Evolutionary conservation across 2,329 filamentous ascomycete genomes (phyloP).

Genomic region (Grosmannia huntii): DNA sequence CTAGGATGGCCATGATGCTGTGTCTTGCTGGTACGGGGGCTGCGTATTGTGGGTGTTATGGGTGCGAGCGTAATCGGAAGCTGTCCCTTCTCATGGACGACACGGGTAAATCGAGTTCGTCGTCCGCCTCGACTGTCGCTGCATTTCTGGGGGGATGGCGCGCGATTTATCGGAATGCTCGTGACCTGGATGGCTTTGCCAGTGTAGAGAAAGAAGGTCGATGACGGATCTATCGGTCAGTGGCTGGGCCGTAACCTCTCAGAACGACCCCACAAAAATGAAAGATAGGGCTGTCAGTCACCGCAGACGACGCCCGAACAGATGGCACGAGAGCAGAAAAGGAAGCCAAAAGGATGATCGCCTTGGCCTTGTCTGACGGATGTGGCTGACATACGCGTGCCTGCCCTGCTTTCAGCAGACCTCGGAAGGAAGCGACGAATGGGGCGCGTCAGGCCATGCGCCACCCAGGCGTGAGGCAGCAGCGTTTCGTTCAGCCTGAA

Average conservation of each 20-base stretch:
- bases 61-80: background rate
- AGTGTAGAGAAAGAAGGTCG: background rate
- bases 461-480: background rate
- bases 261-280: background rate
- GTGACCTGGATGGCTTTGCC: background rate
- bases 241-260: background rate
- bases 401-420: background rate
- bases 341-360: background rate
- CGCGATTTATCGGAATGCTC: background rate
- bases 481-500: background rate
- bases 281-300: background rate
- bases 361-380: background rate
- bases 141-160: background rate
- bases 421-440: background rate
- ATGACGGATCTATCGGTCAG: background rate
- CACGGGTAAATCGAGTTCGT: background rate
- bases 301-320: background rate
- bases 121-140: background rate
- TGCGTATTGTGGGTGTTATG: background rate
- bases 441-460: background rate
- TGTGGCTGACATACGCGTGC: background rate
- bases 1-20: slow-evolving; percentile 18
- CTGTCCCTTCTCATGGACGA: background rate
- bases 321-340: background rate
- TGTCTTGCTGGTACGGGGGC: background rate